Conservation (phyloP, 306 rosid species). For the Casuarina glauca region DNA sequence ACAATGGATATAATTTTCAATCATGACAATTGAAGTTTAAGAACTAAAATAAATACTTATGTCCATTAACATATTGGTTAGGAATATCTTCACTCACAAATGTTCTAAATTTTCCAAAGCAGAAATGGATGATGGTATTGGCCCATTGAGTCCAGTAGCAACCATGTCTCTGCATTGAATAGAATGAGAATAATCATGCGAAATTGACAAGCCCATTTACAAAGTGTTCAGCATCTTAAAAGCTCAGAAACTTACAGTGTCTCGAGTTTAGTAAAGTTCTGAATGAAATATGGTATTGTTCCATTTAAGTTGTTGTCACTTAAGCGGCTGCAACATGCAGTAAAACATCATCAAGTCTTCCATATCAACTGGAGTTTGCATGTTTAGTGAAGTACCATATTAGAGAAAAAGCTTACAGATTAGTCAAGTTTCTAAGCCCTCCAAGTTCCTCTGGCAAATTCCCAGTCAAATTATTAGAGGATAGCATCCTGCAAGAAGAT, state of each 20-base stretch:
- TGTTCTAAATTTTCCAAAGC: background rate
- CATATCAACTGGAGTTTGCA: background rate
- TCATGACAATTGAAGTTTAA: background rate
- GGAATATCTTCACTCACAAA: conserved; percentile 3
- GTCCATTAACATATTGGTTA: background rate
- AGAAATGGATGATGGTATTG: conserved; percentile 6
- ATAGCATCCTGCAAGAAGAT: conserved; percentile 13
- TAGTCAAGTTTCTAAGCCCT: conserved; percentile 4
- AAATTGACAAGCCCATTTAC: background rate
- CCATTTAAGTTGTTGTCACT: background rate
- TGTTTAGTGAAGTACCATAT: background rate
- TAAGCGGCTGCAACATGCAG: background rate
- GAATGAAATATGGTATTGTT: conserved; percentile 7
- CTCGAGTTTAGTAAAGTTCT: background rate
- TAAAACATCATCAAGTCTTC: background rate
- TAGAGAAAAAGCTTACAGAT: conserved; percentile 18
- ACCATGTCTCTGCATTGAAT: conserved; percentile 7
- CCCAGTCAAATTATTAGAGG: conserved; percentile 29
- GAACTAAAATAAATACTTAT: background rate
- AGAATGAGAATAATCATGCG: background rate
- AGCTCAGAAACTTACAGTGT: background rate
- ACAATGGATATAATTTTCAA: background rate
- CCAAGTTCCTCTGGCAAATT: conserved; percentile 19
- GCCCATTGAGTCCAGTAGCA: conserved; percentile 10
- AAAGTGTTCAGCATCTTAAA: background rate